Evolutionary conservation across 208 protist genomes (phyloP), one percentile per base, ranked within the genome.

Genomic region (Trypanosoma grayi): DNA sequence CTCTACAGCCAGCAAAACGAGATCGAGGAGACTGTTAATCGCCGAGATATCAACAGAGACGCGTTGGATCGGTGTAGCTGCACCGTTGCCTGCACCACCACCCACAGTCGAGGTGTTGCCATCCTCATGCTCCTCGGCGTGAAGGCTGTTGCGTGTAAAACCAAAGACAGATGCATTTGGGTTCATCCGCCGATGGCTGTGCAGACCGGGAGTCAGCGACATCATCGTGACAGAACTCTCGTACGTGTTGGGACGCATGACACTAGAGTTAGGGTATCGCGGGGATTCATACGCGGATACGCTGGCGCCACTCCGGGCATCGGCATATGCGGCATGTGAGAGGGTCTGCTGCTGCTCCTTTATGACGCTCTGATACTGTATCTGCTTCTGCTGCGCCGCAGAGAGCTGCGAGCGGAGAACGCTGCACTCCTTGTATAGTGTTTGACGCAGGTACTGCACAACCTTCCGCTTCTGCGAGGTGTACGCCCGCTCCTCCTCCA

Each of bases 1-100:
- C 65, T 96, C 84, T 36, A 96, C 87, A 1, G 85, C 90, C 14
- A 96, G 70, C 9, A 96, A 60, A 4, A 83, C 86, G 18, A 93
- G 61, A 59, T 96, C 90, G 0, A 96, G 72, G 14, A 96, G 69
- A 61, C 86, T 93, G 30, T 92, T 75, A 40, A 96, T 71, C 0
- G 79, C 65, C 27, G 75, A 73, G 18, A 92, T 61, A 39, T 90
- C 87, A 44, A 70, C 25, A 16, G 61, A 62, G 6, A 74, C 6
- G 27, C 20, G 27, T 22, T 40, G 28, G 31, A 39, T 60, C 50
- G 56, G 28, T 24, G 28, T 34, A 56, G 5, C 2, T 14, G 40
- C 4, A 2, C 16, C 28, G 24, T 1, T n/a, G n/a, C 5, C 45
- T 46, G 34, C 34, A 40, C 8, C 39, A 43, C 39, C 6, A 43